A percentile compares a stretch with the other conserved stretches of the same genome.
phyloP scores from a whole-genome alignment of 495 filamentous ascomycete species.

The Penicillium robsamsonii region DNA sequence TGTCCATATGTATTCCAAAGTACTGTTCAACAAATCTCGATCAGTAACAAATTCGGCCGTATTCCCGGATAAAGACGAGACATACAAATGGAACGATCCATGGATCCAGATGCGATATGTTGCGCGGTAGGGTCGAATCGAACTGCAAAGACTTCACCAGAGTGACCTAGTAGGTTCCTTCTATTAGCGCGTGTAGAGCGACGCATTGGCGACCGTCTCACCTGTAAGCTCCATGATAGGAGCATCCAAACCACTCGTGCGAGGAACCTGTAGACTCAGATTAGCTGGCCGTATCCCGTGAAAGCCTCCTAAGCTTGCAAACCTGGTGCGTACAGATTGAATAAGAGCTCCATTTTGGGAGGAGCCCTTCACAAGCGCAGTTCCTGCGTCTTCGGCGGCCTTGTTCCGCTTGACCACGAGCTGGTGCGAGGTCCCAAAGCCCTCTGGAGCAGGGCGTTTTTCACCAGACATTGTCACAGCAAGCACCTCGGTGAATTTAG shows the following conservation, averaged over 20 bases:
- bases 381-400: slow-evolving; percentile 60
- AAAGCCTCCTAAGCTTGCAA: not conserved
- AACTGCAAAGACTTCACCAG: slow-evolving; percentile 83
- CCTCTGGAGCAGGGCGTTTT: slow-evolving; percentile 81
- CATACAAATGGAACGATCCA: slow-evolving; percentile 89
- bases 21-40: slow-evolving; percentile 48
- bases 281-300: slow-evolving; percentile 6
- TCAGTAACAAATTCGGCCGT: slow-evolving; percentile 4
- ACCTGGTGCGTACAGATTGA: slow-evolving; percentile 65
- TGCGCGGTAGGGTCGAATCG: slow-evolving; percentile 86
- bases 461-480: slow-evolving; percentile 72
- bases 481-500: not conserved
- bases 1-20: slow-evolving; percentile 90
- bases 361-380: slow-evolving; percentile 63
- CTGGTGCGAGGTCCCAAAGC: slow-evolving; percentile 70
- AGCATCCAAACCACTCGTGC: slow-evolving; percentile 84
- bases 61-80: slow-evolving; percentile 7
- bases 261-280: slow-evolving; percentile 56
- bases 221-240: slow-evolving; percentile 94
- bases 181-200: slow-evolving; percentile 9
- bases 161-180: slow-evolving; percentile 49
- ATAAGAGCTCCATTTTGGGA: slow-evolving; percentile 71
- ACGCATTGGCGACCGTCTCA: slow-evolving; percentile 30
- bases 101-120: slow-evolving; percentile 89
- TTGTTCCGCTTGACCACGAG: slow-evolving; percentile 87